A percentile compares a stretch with the other conserved stretches of the same genome.
Conservation (phyloP, 352 stramenopile genomes). For the Phytopythium vexans region DNA sequence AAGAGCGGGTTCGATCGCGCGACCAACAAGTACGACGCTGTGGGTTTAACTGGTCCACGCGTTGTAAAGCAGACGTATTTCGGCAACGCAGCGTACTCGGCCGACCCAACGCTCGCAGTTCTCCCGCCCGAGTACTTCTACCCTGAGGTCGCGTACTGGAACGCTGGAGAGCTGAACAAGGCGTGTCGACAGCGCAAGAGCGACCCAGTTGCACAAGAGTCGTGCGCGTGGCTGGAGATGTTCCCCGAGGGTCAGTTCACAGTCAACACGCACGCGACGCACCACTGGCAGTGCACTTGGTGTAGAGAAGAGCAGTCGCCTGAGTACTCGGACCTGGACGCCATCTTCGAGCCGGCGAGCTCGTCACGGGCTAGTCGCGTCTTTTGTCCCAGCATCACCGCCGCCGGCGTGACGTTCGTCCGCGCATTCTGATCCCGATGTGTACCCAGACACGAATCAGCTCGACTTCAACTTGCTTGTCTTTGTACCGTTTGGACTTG, state of each 20-base stretch:
- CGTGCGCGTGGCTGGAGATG: slow-evolving; percentile 34
- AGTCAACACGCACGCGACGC: slow-evolving; percentile 31
- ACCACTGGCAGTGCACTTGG: slow-evolving; percentile 66
- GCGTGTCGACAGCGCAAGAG: slow-evolving; percentile 14
- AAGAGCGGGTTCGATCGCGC: slow-evolving; percentile 31
- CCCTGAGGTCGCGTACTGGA: slow-evolving; percentile 53
- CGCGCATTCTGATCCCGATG: no score
- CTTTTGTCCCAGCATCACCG: not conserved
- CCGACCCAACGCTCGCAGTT: slow-evolving; percentile 14
- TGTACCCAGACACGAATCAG: no score
- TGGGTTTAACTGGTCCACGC: slow-evolving; percentile 45
- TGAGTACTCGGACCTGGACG: slow-evolving; percentile 19
- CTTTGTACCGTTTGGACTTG: no score
- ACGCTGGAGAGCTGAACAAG: slow-evolving; percentile 29
- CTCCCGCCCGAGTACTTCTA: slow-evolving; percentile 50
- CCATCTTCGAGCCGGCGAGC: slow-evolving; percentile 14
- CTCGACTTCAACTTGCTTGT: no score
- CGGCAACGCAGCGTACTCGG: not conserved
- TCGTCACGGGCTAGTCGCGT: not conserved
- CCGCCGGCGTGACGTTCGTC: no score
- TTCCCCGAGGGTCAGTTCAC: slow-evolving; percentile 50
- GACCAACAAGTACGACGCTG: slow-evolving; percentile 16
- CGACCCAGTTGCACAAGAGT: slow-evolving; percentile 17
- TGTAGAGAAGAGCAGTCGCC: slow-evolving; percentile 28
- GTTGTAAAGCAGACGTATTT: slow-evolving; percentile 46